Evolutionary conservation across 176 grass and related monocot species (phyloP), one percentile per base, ranked within the genome.

Genomic region (Aegilops umbellulata): DNA sequence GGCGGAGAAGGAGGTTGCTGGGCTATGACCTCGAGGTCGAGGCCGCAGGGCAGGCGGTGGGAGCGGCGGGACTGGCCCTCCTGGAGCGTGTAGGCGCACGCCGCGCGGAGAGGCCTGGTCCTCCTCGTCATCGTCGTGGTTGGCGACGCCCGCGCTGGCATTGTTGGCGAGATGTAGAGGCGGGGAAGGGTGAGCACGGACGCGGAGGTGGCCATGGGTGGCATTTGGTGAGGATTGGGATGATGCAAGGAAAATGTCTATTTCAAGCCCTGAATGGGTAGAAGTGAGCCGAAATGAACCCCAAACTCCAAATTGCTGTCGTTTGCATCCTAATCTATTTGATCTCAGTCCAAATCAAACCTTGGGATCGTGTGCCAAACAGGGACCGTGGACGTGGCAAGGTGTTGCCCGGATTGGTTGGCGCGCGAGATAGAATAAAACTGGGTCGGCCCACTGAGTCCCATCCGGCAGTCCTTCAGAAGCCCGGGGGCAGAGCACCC

Each of bases 21-120:
- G 23, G 82, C 79, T 58, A 98, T 93, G 49, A 98, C 86, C 83
- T 98, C 93, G 85, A 98, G 82, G 79, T 89, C 90, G 65, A 93
- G 89, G 63, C 95, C 95, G 69, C 89, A 92, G 73, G 95, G 91
- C 65, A 98, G 83, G 68, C 72, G 83, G 85, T 94, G 93, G 74
- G 93, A 95, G 79, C 78, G 88, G 27, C 86, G 93, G 65, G 75
- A 88, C 86, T 98, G 95, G 44, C 93, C 95, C 46, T 94, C 95
- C 34, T 55, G 80, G 26, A 98, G 86, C 26, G 83, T 64, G 90
- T 98, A 98, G 31, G 82, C 49, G 39, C 71, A 42, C 6, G 39
- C 4, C 22, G 20, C 60, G 62, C 79, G 84, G 35, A 90, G 82
- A 74, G 80, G 62, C 42, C 69, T 80, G 35, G 65, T 32, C 49